Base-by-base conservation (phyloP, 257 asterid genomes). In the Gentiana straminea region DNA sequence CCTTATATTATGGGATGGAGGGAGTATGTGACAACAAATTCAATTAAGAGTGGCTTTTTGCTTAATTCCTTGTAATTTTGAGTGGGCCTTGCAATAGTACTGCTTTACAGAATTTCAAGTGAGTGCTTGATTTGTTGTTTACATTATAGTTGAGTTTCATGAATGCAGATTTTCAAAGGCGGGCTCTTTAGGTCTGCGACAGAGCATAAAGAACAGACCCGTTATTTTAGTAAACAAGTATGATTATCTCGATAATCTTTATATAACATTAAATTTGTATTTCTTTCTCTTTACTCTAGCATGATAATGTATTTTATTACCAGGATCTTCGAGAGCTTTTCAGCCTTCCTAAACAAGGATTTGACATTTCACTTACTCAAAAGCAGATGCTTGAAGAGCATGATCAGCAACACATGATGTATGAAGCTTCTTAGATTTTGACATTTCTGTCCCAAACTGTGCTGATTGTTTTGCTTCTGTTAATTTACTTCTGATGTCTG, bases 151-250 rank as follows among this genome's bases (percentile, higher is more conserved):
- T 46, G 57, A 12, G 37, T 65, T 51, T 63, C 58, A 35, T 70
- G 61, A 10, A 54, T 69, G 41, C 86, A 91, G 98, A 89, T 91
- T 64, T 91, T 72, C 75, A 91, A 91, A 73, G 98, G 96, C 33
- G 98, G 98, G 52, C 80, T 91, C 67, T 91, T 91, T 79, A 86
- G 84, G 82, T 84, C 94, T 67, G 98, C 96, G 46, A 91, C 98
- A 15, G 96, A 91, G 68, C 87, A 81, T 66, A 91, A 83, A 83
- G 95, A 91, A 67, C 96, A 87, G 65, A 75, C 76, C 45, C 91
- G 96, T 52, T 87, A 91, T 72, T 87, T 91, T 76, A 91, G 96
- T 69, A 89, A 82, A 79, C 95, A 78, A 80, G 98, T 91, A 76
- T 24, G 24, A 24, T 24, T 24, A 33, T 54, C 2, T 35, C 9